Evolutionary conservation across 495 filamentous ascomycete genomes (phyloP), one percentile per base, ranked within the genome.

Genomic region (Podospora pseudoanserina): DNA sequence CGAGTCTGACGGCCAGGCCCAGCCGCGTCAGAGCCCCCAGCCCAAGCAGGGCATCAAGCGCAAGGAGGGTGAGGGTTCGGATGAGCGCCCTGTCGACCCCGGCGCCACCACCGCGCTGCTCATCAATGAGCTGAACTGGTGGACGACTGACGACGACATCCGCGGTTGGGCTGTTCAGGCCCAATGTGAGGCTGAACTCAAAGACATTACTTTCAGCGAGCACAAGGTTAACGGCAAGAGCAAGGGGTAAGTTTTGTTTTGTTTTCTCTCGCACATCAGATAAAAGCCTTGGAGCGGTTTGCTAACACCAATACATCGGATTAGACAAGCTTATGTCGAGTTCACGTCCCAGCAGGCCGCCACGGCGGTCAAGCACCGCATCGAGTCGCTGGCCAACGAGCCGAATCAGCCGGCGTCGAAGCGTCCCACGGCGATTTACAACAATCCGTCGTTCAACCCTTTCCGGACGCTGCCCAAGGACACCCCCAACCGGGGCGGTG

Each of bases 141-240:
- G 94, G 94, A 92, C 89, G 30, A 97, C 91, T 16, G 95, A 99
- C 71, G 95, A 99, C 73, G 92, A 97, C 69, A 86, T 99, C 67
- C 90, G 95, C 60, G 92, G 91, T 66, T 97, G 93, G 94, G 86
- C 90, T 13, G 87, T 88, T 70, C 83, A 91, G 68, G 90, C 89
- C 32, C 84, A 83, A 9, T 90, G 86, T 70, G 95, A 98, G 75
- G 85, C 88, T 59, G 92, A 96, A 73, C 83, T 99, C 23, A 92
- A 92, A 74, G 94, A 97, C 66, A 89, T 98, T 57, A 96, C 94
- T 0, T 98, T 97, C 73, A 96, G 90, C 69, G 95, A 99, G 76
- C 95, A 98, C 79, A 99, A 99, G 78, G 93, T 98, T 16, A 99
- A 99, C 73, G 95, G 95, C 65, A 99, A 99, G 79, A 95, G 92